Conservation (phyloP, 164 flowering plant genomes). For the Pachysandra terminalis region DNA sequence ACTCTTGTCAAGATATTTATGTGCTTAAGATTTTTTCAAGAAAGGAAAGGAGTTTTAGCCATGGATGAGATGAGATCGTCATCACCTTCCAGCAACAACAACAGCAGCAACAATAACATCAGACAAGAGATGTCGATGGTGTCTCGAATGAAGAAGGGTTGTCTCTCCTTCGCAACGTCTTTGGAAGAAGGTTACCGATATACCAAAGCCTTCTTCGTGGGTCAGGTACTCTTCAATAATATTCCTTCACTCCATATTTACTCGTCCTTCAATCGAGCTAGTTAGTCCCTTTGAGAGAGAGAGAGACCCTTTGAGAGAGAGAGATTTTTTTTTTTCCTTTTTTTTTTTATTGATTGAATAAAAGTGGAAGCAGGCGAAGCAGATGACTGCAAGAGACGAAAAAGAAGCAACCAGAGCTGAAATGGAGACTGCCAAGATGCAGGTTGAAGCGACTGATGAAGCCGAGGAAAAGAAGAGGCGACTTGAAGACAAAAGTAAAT, state of each 20-base stretch:
- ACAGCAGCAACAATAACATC: neutral
- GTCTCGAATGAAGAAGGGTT: conserved; percentile 25
- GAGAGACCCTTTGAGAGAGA: conserved; percentile 10
- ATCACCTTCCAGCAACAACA: neutral
- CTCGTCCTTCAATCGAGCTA: no score
- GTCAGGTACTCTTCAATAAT: conserved; percentile 21
- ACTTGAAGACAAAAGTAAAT: no score
- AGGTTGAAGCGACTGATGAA: conserved; percentile 62
- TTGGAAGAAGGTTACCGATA: conserved; percentile 28
- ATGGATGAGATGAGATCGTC: conserved; percentile 20
- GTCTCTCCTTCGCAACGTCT: conserved; percentile 26
- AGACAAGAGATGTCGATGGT: conserved; percentile 7
- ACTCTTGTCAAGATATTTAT: no score
- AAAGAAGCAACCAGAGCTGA: conserved; percentile 60
- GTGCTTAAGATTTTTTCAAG: no score
- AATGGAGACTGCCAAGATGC: conserved; percentile 43
- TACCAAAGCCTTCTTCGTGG: conserved; percentile 31
- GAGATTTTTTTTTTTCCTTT: neutral
- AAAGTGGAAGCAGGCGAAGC: conserved; percentile 29
- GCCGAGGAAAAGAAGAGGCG: conserved; percentile 45
- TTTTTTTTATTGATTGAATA: no score
- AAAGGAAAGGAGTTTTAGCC: neutral
- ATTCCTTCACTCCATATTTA: neutral
- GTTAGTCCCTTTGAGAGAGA: no score
- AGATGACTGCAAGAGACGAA: conserved; percentile 51